Conservation (phyloP, 192 early-diverging fungal genomes). For the Kickxella alabastrina region DNA sequence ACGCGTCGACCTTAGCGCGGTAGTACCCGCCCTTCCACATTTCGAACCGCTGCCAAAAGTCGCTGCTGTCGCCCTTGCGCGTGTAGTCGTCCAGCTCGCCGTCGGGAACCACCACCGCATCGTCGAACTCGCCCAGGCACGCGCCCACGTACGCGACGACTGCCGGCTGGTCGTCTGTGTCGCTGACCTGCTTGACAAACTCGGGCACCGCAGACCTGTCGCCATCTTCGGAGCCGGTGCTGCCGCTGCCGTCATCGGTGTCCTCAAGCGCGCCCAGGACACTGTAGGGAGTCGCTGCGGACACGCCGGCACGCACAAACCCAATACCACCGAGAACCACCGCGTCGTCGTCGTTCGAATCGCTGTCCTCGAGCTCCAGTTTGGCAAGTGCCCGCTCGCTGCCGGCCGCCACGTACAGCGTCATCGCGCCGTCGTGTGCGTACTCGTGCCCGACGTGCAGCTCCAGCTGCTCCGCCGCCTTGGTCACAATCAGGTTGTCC, state of each 20-base stretch:
- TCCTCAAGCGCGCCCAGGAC: conserved; percentile 33
- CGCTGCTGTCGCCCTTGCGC: conserved; percentile 52
- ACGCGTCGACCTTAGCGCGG: conserved; percentile 54
- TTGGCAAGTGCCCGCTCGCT: conserved; percentile 36
- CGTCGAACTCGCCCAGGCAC: conserved; percentile 35
- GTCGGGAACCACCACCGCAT: conserved; percentile 39
- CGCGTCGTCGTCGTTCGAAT: conserved; percentile 12
- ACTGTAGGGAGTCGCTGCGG: conserved; percentile 1
- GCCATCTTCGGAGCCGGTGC: conserved; percentile 15
- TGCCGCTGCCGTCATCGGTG: conserved; percentile 26
- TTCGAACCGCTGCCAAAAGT: conserved; percentile 65
- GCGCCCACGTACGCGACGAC: conserved; percentile 31
- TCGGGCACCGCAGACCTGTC: conserved; percentile 54
- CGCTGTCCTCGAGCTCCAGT: conserved; percentile 47
- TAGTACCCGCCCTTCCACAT: conserved; percentile 82
- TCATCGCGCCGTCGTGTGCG: conserved; percentile 35
- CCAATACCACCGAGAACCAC: conserved; percentile 4
- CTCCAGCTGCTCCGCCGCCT: conserved; percentile 32
- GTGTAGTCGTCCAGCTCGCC: conserved; percentile 31
- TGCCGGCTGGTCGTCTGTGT: conserved; percentile 15
- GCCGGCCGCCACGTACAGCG: conserved; percentile 42
- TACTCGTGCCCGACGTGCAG: conserved; percentile 48
- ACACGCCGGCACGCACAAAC: not conserved
- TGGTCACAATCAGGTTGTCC: conserved; percentile 37
- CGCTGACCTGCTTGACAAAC: conserved; percentile 43